Base-by-base conservation (phyloP, 306 rosid genomes). In the Pyrus communis region DNA sequence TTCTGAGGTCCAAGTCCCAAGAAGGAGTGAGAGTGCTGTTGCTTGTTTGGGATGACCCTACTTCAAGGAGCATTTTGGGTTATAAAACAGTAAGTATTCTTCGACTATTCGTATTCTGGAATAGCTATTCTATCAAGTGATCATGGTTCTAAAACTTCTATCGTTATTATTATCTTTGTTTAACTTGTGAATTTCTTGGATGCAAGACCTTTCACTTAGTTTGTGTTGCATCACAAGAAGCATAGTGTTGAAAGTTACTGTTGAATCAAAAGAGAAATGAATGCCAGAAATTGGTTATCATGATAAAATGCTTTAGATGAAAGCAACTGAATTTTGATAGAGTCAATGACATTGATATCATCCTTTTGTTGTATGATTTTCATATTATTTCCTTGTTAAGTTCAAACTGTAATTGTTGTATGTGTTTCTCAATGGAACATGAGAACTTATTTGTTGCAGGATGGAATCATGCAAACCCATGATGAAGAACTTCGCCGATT, bases 21-120 rank as follows among this genome's bases (percentile, higher is more conserved):
- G 97, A 95, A 78, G 99, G 99, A 83, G 97, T 95, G 71, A 88
- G 99, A 67, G 99, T 95, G 84, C 89, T 95, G 84, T 93, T 95
- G 60, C 99, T 95, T 85, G 80, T 95, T 71, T 95, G 99, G 99
- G 99, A 95, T 79, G 99, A 95, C 73, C 99, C 97, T 27, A 88
- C 99, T 23, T 95, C 99, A 57, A 92, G 97, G 84, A 95, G 72
- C 86, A 92, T 95, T 83, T 80, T 95, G 61, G 99, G 99, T 68
- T 89, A 87, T 78, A 87, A 70, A 81, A 89, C 92, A 11, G 99
- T 92, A 74, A 91, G 97, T 88, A 54, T 30, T 71, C 77, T 75
- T 46, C 30, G 70, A 57, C 61, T 45, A 45, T 52, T 67, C 33
- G 40, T 42, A 59, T 75, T 75, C 14, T 61, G 71, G 65, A 58